Evolutionary conservation across 768 basidiomycete species (phyloP).

Genomic region (Terana coerulea): DNA sequence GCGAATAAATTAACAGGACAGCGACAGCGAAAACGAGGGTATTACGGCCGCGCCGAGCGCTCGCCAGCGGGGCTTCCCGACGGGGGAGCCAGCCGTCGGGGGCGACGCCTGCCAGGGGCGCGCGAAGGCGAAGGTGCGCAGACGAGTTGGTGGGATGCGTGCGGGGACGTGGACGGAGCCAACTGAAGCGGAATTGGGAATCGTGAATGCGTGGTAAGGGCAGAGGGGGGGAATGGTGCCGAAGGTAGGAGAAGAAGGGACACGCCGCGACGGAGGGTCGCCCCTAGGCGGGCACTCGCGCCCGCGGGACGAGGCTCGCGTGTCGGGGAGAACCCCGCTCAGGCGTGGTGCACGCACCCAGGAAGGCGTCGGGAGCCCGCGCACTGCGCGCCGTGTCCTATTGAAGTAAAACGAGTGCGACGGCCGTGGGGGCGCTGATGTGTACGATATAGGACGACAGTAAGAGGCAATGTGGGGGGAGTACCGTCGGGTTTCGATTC

Average conservation of each 20-base stretch:
- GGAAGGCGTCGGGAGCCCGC: background rate
- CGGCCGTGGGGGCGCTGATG: constrained; percentile 9
- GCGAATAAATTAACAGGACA: constrained; percentile 8
- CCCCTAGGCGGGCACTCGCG: no score
- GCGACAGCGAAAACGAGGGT: constrained; percentile 7
- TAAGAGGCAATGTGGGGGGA: background rate
- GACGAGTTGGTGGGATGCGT: background rate
- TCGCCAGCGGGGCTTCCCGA: background rate
- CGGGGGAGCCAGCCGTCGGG: background rate
- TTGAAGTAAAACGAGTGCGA: constrained; percentile 3
- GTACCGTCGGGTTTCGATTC: background rate
- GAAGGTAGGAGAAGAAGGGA: no score
- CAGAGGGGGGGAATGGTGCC: no score
- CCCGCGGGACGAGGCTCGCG: background rate
- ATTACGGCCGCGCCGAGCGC: background rate
- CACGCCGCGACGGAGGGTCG: no score
- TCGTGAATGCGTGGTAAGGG: no score
- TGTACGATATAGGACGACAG: constrained; percentile 7
- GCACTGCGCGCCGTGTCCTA: background rate
- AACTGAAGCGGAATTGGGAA: no score
- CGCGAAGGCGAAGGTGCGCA: background rate
- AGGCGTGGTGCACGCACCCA: background rate
- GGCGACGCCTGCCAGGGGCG: background rate
- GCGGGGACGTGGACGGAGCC: background rate
- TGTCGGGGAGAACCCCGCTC: background rate